Percentiles rank a stretch among this genome's conserved stretches.
Evolutionary conservation across 2,329 filamentous ascomycete genomes (phyloP).

Genomic region (Cytospora chrysosperma): DNA sequence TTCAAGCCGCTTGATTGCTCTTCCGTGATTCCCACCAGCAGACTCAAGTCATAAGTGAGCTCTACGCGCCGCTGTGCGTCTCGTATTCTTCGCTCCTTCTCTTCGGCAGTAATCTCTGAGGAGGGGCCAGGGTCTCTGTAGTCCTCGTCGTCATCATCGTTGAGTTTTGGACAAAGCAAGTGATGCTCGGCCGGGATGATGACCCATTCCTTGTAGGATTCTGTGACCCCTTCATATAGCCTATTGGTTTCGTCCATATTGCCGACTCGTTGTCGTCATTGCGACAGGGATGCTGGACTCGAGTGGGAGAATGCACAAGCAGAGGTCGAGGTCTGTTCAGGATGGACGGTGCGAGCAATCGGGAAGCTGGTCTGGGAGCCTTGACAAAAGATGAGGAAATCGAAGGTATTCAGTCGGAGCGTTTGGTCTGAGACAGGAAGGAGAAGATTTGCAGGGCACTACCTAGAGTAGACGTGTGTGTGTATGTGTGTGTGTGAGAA

Average conservation of each 20-base stretch:
- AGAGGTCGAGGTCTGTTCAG: neutral
- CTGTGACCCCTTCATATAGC: slow-evolving; percentile 30
- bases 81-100: slow-evolving; percentile 54
- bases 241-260: slow-evolving; percentile 32
- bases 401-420: neutral
- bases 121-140: slow-evolving; percentile 58
- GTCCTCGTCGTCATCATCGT: slow-evolving; percentile 61
- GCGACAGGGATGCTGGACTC: neutral
- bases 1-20: slow-evolving; percentile 60
- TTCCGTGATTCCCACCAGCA: slow-evolving; percentile 66
- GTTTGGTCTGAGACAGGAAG: neutral
- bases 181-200: slow-evolving; percentile 52
- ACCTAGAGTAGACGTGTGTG: neutral
- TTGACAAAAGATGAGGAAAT: neutral
- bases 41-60: slow-evolving; percentile 64
- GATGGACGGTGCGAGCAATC: neutral
- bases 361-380: neutral
- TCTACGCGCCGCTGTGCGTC: slow-evolving; percentile 57
- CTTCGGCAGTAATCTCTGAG: slow-evolving; percentile 46
- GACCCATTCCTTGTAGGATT: slow-evolving; percentile 26
- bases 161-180: slow-evolving; percentile 65
- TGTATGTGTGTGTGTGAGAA: too few relatives aligned
- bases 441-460: neutral
- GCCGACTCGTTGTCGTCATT: slow-evolving; percentile 14
- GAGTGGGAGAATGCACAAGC: neutral